Percentiles rank a stretch among this genome's conserved stretches.
Conservation (phyloP, 805 yeast species). For the Candida morakotiae region DNA sequence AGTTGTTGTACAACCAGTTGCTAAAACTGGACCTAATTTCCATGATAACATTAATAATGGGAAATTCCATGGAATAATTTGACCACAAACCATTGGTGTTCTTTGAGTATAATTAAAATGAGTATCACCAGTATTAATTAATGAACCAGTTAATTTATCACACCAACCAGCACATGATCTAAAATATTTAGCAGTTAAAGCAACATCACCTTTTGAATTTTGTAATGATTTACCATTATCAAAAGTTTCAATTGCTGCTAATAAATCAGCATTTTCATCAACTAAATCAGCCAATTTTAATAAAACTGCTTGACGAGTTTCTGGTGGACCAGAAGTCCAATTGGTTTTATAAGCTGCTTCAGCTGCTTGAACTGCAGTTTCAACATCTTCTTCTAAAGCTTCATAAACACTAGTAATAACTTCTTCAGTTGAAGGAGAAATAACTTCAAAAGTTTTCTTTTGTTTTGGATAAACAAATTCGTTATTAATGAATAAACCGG, state of each 20-base stretch:
- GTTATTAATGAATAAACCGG: slow-evolving; percentile 85
- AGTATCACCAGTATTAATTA: slow-evolving; percentile 68
- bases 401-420: slow-evolving; percentile 65
- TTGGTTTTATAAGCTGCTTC: slow-evolving; percentile 61
- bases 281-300: slow-evolving; percentile 72
- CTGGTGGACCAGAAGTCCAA: slow-evolving; percentile 73
- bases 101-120: slow-evolving; percentile 77
- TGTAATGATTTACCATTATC: slow-evolving; percentile 84
- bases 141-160: slow-evolving; percentile 76
- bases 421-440: slow-evolving; percentile 70
- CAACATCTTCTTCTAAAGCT: slow-evolving; percentile 76
- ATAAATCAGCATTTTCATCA: slow-evolving; percentile 64
- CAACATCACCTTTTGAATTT: slow-evolving; percentile 73
- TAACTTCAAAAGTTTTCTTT: slow-evolving; percentile 56
- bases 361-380: slow-evolving; percentile 84
- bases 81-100: slow-evolving; percentile 75
- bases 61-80: slow-evolving; percentile 96
- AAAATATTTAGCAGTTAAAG: slow-evolving; percentile 61
- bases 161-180: slow-evolving; percentile 90
- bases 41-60: slow-evolving; percentile 91
- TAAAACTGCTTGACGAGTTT: slow-evolving; percentile 58
- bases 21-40: slow-evolving; percentile 92
- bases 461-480: slow-evolving; percentile 63
- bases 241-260: slow-evolving; percentile 78
- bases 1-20: slow-evolving; percentile 85